Conservation (phyloP, 2,329 filamentous ascomycete species). For the Grosmannia huntii region DNA sequence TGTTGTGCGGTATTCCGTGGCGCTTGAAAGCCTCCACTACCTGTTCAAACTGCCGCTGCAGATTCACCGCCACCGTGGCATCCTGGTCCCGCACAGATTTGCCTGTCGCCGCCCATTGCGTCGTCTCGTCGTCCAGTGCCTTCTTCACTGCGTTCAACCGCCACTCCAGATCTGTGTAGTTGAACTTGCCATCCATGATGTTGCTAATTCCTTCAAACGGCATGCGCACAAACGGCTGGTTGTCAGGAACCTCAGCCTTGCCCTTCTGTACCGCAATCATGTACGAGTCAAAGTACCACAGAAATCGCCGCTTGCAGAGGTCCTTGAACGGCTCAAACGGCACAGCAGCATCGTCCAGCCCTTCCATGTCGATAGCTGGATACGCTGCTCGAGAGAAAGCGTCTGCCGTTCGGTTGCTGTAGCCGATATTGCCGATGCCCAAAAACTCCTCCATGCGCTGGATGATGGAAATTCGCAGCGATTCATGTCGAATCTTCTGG, state of each 20-base stretch:
- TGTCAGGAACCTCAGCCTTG: constrained; percentile 48
- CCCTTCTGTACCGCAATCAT: constrained; percentile 56
- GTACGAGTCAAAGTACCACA: constrained; percentile 95
- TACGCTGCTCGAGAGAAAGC: constrained; percentile 15
- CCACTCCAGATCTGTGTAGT: constrained; percentile 60
- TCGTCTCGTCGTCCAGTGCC: constrained; percentile 58
- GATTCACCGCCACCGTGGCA: constrained; percentile 63
- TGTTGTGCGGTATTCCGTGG: constrained; percentile 57
- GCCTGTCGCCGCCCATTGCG: constrained; percentile 60
- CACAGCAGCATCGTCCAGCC: constrained; percentile 33
- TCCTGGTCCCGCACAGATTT: constrained; percentile 49
- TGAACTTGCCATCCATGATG: constrained; percentile 74
- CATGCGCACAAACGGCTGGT: constrained; percentile 61
- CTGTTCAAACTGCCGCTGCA: constrained; percentile 76
- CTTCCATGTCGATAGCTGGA: constrained; percentile 37
- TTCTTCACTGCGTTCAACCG: constrained; percentile 58
- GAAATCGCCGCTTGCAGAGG: constrained; percentile 76
- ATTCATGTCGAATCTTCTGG: constrained; percentile 87
- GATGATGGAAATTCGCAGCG: constrained; percentile 73
- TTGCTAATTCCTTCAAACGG: constrained; percentile 73
- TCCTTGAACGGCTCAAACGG: constrained; percentile 82
- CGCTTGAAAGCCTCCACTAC: constrained; percentile 62
- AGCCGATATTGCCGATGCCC: constrained; percentile 35
- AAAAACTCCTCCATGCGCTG: constrained; percentile 73
- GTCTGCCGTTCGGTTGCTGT: too few relatives aligned